Conservation (phyloP, 129 eudicot genomes). For the Flaveria linearis region DNA sequence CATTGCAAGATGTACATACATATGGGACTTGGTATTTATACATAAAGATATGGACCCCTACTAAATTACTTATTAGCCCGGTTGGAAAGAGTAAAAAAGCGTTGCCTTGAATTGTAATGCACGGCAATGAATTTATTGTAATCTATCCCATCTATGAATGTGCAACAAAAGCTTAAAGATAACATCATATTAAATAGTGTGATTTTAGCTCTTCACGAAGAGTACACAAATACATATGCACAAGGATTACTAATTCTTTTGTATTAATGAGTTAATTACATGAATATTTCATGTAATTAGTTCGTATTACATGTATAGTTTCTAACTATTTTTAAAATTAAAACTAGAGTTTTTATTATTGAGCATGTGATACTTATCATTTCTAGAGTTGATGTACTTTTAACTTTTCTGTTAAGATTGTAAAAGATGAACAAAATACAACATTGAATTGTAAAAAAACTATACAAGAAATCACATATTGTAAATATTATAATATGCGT, state of each 20-base stretch:
- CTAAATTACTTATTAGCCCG: not conserved
- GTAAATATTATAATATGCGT: no score
- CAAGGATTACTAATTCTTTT: not conserved
- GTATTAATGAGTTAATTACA: not conserved
- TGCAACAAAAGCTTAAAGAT: conserved; percentile 23
- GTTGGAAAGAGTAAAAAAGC: conserved; percentile 23
- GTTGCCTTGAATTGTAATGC: conserved; percentile 21
- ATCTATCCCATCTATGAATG: conserved; percentile 8
- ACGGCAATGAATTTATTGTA: conserved; percentile 16
- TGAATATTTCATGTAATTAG: no score
- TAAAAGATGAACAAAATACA: no score
- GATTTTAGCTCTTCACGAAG: conserved; percentile 23
- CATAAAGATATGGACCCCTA: conserved; percentile 27
- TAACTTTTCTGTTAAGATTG: no score
- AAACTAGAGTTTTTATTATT: no score
- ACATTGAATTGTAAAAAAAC: no score
- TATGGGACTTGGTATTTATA: not conserved
- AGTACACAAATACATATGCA: conserved; percentile 11
- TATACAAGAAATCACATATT: no score
- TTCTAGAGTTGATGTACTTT: no score
- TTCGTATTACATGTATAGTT: no score
- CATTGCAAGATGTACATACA: not conserved
- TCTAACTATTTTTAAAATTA: no score
- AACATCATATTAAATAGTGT: conserved; percentile 9
- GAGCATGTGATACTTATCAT: no score